These are phyloP conservation scores for Pseudevernia furfuracea DNA, from an alignment of 495 filamentous ascomycete species.

Conservation along the genomic window DNA sequence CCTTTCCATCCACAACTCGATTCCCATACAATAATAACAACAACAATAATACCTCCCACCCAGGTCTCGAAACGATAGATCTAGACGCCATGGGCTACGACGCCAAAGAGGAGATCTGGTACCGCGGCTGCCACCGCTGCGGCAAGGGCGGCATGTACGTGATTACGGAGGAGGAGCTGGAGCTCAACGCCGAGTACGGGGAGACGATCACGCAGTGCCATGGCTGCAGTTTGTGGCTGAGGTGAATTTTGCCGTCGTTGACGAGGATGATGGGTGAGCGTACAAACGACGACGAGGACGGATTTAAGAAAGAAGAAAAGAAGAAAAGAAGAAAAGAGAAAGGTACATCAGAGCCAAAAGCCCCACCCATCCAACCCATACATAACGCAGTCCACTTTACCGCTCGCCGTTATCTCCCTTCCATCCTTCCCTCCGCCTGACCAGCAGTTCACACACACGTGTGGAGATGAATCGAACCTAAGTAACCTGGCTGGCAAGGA, in stretches of 20 bases:
- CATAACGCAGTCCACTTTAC: too few relatives aligned
- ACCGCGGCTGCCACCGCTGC: slow-evolving; percentile 67
- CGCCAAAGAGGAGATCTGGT: slow-evolving; percentile 47
- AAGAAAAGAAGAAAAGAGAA: too few relatives aligned
- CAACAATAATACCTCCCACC: slow-evolving; percentile 27
- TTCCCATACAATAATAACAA: too few relatives aligned
- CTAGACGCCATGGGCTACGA: slow-evolving; percentile 65
- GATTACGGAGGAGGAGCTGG: slow-evolving; percentile 62
- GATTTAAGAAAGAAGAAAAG: too few relatives aligned
- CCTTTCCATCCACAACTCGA: background rate
- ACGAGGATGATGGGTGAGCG: slow-evolving; percentile 34
- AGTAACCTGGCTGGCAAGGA: too few relatives aligned
- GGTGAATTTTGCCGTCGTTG: slow-evolving; percentile 55
- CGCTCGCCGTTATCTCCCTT: too few relatives aligned
- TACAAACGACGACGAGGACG: too few relatives aligned
- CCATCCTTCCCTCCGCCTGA: too few relatives aligned
- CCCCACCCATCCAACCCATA: too few relatives aligned
- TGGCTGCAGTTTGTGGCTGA: slow-evolving; percentile 64
- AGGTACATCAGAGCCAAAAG: too few relatives aligned
- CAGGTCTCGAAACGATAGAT: slow-evolving; percentile 68
- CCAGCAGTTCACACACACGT: too few relatives aligned
- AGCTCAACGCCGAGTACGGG: slow-evolving; percentile 44
- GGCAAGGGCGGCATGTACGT: slow-evolving; percentile 67
- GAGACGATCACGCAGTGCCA: slow-evolving; percentile 57
- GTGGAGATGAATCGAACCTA: too few relatives aligned